Conservation (phyloP, 768 basidiomycete genomes). For the Trametes meyenii region DNA sequence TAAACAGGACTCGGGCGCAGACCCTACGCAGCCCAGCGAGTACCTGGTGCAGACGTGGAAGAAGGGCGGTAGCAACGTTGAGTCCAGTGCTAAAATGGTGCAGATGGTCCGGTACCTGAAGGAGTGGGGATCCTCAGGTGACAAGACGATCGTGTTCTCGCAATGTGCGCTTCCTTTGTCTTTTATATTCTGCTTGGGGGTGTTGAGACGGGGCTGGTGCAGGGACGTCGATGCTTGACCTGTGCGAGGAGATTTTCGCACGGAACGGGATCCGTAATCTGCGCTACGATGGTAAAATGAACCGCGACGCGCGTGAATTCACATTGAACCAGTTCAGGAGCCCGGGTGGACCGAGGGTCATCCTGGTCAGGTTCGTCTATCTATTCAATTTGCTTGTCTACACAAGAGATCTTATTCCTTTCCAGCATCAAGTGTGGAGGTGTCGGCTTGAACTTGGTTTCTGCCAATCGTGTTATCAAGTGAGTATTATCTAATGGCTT, state of each 20-base stretch:
- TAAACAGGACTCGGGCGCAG: slow-evolving; percentile 27
- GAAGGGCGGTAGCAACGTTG: slow-evolving; percentile 62
- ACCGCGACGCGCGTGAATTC: slow-evolving; percentile 50
- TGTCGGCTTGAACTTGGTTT: slow-evolving; percentile 66
- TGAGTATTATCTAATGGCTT: slow-evolving; percentile 32
- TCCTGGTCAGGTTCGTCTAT: slow-evolving; percentile 60
- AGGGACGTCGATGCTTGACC: slow-evolving; percentile 78
- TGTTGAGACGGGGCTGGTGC: slow-evolving; percentile 1
- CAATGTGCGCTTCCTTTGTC: slow-evolving; percentile 51
- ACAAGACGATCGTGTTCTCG: slow-evolving; percentile 73
- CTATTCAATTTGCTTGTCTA: too few relatives aligned
- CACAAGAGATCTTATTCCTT: too few relatives aligned
- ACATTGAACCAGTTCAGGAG: slow-evolving; percentile 57
- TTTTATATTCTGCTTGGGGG: background rate
- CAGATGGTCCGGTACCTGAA: slow-evolving; percentile 57
- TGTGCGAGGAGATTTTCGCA: slow-evolving; percentile 61
- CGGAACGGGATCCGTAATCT: slow-evolving; percentile 60
- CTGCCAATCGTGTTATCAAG: slow-evolving; percentile 74
- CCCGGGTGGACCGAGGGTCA: slow-evolving; percentile 58
- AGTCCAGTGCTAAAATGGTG: slow-evolving; percentile 72
- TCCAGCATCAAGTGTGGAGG: slow-evolving; percentile 66
- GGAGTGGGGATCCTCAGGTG: slow-evolving; percentile 59
- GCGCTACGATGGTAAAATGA: slow-evolving; percentile 74
- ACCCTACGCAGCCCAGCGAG: slow-evolving; percentile 11
- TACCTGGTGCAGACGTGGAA: slow-evolving; percentile 53